Conservation (phyloP, 768 basidiomycete species). For the Agaricus subrufescens region DNA sequence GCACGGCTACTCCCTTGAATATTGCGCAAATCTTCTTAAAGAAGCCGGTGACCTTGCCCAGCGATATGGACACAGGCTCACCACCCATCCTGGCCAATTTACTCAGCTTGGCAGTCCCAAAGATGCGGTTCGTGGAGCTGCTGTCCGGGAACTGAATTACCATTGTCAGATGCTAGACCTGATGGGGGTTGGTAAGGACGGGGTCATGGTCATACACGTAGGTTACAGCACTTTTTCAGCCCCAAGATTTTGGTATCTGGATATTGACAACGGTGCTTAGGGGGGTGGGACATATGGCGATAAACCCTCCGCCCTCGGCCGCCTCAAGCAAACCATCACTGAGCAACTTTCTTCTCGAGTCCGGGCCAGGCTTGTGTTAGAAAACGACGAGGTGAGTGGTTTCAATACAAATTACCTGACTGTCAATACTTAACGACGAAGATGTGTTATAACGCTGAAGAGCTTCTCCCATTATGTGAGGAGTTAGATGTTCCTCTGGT, state of each 20-base stretch:
- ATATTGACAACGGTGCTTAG: constrained; percentile 22
- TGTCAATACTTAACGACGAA: constrained; percentile 12
- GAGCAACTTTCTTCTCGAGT: constrained; percentile 56
- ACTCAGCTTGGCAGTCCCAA: constrained; percentile 80
- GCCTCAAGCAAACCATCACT: constrained; percentile 69
- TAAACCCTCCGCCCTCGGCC: constrained; percentile 61
- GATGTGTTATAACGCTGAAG: constrained; percentile 87
- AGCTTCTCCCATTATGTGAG: constrained; percentile 82
- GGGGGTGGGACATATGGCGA: constrained; percentile 84
- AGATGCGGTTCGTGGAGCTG: constrained; percentile 66
- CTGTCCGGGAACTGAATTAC: constrained; percentile 78
- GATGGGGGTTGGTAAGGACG: constrained; percentile 79
- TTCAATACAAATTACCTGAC: no score
- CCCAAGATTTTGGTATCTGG: background rate
- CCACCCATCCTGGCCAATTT: constrained; percentile 86
- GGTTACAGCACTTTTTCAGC: constrained; percentile 14
- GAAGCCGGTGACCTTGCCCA: constrained; percentile 63
- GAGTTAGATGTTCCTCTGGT: constrained; percentile 75
- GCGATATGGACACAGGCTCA: constrained; percentile 72
- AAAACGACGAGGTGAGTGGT: constrained; percentile 80
- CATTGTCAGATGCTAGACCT: constrained; percentile 85
- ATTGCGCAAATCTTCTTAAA: constrained; percentile 53
- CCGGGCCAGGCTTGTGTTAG: constrained; percentile 75
- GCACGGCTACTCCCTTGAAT: constrained; percentile 79
- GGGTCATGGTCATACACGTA: constrained; percentile 85